Evolutionary conservation across 257 asterid genomes (phyloP), one percentile per base, ranked within the genome.

Genomic region (Nicotiana paniculata): DNA sequence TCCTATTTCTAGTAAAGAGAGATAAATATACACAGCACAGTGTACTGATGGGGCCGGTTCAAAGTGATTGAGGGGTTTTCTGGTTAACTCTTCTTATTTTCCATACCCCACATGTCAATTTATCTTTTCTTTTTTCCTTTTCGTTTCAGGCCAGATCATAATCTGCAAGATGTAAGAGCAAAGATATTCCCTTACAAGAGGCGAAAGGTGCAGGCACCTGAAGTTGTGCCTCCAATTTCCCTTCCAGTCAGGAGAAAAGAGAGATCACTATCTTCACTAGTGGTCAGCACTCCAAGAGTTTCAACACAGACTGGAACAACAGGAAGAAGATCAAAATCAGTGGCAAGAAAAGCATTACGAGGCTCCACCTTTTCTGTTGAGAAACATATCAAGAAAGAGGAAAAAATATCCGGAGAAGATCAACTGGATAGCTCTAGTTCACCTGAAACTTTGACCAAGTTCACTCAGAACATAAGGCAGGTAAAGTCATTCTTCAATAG

Each of bases 281-380:
- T 88, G 77, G 89, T 88, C 79, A 90, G 91, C 87, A 87, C 93
- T 32, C 93, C 97, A 43, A 91, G 97, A 86, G 97, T 96, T 77
- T 86, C 95, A 62, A 33, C 90, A 26, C 93, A 88, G 85, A 67
- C 37, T 16, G 86, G 89, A 68, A 87, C 85, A 87, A 88, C 90
- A 9, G 92, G 91, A 54, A 86, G 93, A 85, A 90, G 91, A 84
- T 89, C 93, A 72, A 89, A 88, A 84, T 82, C 93, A 67, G 89
- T 81, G 63, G 90, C 95, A 39, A 91, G 99, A 88, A 96, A 96
- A 90, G 90, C 96, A 65, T 83, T 94, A 66, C 86, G 91, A 64
- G 92, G 95, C 85, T 87, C 99, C 81, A 93, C 86, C 81, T 93
- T 96, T 87, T 91, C 93, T n/a, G 87, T 96, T 77, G 97, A 94